phyloP scores from a whole-genome alignment of 495 filamentous ascomycete species.

The Glonium stellatum region DNA sequence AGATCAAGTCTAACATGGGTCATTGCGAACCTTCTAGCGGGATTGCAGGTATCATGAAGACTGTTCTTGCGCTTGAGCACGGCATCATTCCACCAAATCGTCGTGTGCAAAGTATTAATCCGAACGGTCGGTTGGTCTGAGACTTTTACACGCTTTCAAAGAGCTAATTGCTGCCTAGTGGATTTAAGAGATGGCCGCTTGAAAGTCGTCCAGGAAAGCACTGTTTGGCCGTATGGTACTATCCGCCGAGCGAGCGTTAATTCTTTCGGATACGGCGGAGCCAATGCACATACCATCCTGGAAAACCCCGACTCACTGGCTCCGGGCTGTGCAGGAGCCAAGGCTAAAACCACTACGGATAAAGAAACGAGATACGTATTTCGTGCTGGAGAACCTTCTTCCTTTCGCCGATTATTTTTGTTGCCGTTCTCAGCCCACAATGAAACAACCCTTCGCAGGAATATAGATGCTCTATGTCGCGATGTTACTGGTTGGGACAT shows the following conservation, averaged over 20 bases:
- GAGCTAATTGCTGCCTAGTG: conserved; percentile 5
- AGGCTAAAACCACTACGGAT: too few species aligned
- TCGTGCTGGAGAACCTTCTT: neutral
- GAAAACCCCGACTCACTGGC: conserved; percentile 24
- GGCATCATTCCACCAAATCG: conserved; percentile 34
- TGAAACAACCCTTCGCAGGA: conserved; percentile 11
- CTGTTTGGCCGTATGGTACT: neutral
- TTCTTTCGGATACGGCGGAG: conserved; percentile 25
- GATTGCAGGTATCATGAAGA: conserved; percentile 38
- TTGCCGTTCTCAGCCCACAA: neutral
- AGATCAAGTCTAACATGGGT: too few species aligned
- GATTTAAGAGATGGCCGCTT: neutral
- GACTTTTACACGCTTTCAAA: too few species aligned
- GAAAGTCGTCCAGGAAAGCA: neutral
- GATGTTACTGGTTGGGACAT: neutral
- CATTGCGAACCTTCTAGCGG: conserved; percentile 30
- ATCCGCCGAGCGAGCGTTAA: conserved; percentile 30
- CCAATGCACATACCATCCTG: conserved; percentile 21
- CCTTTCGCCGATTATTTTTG: neutral
- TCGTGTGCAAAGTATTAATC: conserved; percentile 31
- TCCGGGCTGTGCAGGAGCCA: neutral
- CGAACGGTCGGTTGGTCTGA: too few species aligned
- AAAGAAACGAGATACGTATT: too few species aligned
- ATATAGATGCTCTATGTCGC: conserved; percentile 18
- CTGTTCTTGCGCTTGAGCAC: conserved; percentile 35